Evolutionary conservation across 495 filamentous ascomycete genomes (phyloP).

Genomic region (Penicillium canescens): DNA sequence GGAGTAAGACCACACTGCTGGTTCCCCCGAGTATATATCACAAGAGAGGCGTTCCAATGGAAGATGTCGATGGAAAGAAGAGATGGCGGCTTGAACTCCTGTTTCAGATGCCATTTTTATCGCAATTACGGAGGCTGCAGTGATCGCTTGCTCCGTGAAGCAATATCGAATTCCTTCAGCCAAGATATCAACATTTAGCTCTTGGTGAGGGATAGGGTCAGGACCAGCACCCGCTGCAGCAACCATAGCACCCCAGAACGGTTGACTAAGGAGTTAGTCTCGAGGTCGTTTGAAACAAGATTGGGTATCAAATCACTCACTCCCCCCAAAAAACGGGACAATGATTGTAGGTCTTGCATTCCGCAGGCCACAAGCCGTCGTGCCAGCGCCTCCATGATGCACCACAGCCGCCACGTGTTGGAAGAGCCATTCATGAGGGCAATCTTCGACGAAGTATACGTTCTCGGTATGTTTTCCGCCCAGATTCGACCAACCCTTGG

Average conservation of each 20-base stretch:
- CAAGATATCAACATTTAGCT: not conserved
- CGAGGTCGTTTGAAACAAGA: too few species aligned
- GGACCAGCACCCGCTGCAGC: not conserved
- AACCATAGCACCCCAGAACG: not conserved
- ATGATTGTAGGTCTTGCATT: too few species aligned
- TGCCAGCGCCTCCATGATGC: too few species aligned
- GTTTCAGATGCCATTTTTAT: not conserved
- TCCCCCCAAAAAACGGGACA: too few species aligned
- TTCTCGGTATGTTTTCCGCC: not conserved
- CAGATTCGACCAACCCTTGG: too few species aligned
- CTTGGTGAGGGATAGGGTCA: not conserved
- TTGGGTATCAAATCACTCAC: too few species aligned
- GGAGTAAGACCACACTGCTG: not conserved
- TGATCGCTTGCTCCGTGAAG: not conserved
- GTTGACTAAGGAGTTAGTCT: not conserved
- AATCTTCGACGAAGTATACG: not conserved
- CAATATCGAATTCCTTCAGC: not conserved
- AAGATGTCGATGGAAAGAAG: not conserved
- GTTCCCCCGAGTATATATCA: not conserved
- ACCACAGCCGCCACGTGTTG: too few species aligned
- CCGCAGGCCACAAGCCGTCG: too few species aligned
- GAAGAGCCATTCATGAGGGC: too few species aligned
- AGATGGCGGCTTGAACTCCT: not conserved
- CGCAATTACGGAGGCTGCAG: not conserved
- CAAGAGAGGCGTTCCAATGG: not conserved